A percentile compares a stretch with the other conserved stretches of the same genome.
Evolutionary conservation across 805 yeast species (phyloP).

Genomic region (Candida arabinofermentans): DNA sequence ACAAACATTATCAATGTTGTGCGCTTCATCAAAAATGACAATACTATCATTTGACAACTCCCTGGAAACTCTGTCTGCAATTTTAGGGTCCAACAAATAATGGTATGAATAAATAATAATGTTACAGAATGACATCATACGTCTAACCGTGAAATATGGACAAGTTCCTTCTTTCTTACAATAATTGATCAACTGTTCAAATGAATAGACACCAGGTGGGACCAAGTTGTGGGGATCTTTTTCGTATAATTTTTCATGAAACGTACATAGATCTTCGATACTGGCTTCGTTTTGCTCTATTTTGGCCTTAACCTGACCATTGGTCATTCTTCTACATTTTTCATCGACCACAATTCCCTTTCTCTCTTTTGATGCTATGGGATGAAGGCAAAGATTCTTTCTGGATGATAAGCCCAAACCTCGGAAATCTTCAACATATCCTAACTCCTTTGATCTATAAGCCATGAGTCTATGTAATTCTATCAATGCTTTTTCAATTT

Average conservation of each 20-base stretch:
- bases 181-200: slow-evolving; percentile 74
- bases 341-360: slow-evolving; percentile 95
- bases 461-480: slow-evolving; percentile 89
- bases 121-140: slow-evolving; percentile 95
- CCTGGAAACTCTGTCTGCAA: slow-evolving; percentile 89
- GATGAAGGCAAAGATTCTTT: slow-evolving; percentile 90
- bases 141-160: slow-evolving; percentile 95
- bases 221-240: slow-evolving; percentile 83
- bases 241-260: slow-evolving; percentile 85
- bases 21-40: slow-evolving; percentile 97
- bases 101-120: slow-evolving; percentile 95
- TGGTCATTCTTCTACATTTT: slow-evolving; percentile 90
- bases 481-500: slow-evolving; percentile 93
- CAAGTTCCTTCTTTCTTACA: slow-evolving; percentile 81
- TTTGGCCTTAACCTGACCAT: slow-evolving; percentile 75
- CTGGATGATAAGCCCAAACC: slow-evolving; percentile 94
- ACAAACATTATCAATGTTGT: slow-evolving; percentile 97
- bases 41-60: slow-evolving; percentile 91
- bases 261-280: slow-evolving; percentile 67
- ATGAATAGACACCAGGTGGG: slow-evolving; percentile 93
- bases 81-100: slow-evolving; percentile 92
- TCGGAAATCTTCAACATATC: slow-evolving; percentile 83
- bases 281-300: slow-evolving; percentile 57
- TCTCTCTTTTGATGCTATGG: slow-evolving; percentile 79
- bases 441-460: slow-evolving; percentile 76